Evolutionary conservation across 345 rosid genomes (phyloP), one percentile per base, ranked within the genome.

Genomic region (Kernera saxatilis): DNA sequence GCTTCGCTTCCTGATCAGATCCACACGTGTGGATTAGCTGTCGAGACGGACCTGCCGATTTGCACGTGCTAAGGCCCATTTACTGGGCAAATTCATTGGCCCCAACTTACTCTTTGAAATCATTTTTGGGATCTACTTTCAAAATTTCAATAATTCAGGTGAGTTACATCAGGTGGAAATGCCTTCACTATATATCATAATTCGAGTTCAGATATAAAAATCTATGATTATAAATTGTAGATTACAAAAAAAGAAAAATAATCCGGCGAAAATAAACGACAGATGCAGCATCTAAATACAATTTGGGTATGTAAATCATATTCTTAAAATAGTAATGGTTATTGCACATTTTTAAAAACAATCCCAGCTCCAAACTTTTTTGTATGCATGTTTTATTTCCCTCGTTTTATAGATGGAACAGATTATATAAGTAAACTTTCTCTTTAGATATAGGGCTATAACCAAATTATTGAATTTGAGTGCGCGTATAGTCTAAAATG

Each of bases 21-120:
- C 59, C 64, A 75, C 74, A 69, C 69, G 69, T 68, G 74, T 68
- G 63, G 43, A 6, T 26, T 50, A 68, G 79, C 79, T 69, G 75
- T 75, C 75, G 3, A 29, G 62, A 53, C 64, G 70, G 59, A 55
- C 51, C 58, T 44, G 48, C 21, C 5, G 18, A 6, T 36, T 1
- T 33, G 64, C 78, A 74, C 69, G 73, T 74, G 78, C 63, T 50
- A 23, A 67, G 63, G 40, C 73, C 69, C 78, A 59, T 59, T 58
- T 18, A 26, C 41, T 64, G 6, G 41, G 8, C 49, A 11, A 6
- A 10, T 15, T 57, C 62, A 74, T 72, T 30, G 48, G 37, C 19
- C 53, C 44, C 14, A 35, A 40, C 18, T 26, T 17, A 8, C 11
- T 32, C 27, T 14, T 30, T 13, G 2, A 43, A 9, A 40, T 61